Base-by-base conservation (phyloP, 1,284 basidiomycete genomes). In the Agaricales sp. region DNA sequence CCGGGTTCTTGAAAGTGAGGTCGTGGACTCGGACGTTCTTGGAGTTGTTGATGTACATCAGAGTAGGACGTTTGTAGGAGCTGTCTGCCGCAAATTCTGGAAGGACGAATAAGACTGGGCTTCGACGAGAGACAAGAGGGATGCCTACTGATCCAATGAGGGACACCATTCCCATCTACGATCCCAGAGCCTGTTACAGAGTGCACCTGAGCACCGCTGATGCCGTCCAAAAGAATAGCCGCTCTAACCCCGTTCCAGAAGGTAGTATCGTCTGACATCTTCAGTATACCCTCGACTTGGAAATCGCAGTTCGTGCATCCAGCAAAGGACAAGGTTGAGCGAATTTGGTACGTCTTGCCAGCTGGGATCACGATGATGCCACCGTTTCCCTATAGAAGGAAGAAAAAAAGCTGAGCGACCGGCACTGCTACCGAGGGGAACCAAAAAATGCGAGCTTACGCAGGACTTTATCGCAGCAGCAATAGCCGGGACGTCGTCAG, bases 251-350 rank as follows among this genome's bases (percentile, higher is more conserved):
- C 63, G 47, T 64, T 55, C 63, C 61, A 64, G 46, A 58, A 59
- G 11, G 50, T 52, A 8, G 56, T 53, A 43, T 64, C 57, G 8
- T 60, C 56, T 2, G 59, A 61, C 39, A 64, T 51, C 50, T 62
- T 62, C 19, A 63, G 52, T 1, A 57, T 63, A 4, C 61, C 63
- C 50, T 64, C 61, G 6, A 63, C 52, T 44, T 63, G 63, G 18
- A 62, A 52, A 38, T 62, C 59, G 46, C 61, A 63, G 3, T 55
- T 54, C 4, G 52, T 23, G 51, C 55, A 23, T 13, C 61, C 60
- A 50, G 61, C 53, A 26, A 63, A 61, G 18, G 56, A 55, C 11
- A 64, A 52, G 6, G 59, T 60, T 39, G 57, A 58, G 4, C 59
- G 59, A 43, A 64, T 55, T 22, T 54, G 51, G 43, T 58, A 63